Conservation (phyloP, 768 basidiomycete genomes). For the Naematelia aurantialba region DNA sequence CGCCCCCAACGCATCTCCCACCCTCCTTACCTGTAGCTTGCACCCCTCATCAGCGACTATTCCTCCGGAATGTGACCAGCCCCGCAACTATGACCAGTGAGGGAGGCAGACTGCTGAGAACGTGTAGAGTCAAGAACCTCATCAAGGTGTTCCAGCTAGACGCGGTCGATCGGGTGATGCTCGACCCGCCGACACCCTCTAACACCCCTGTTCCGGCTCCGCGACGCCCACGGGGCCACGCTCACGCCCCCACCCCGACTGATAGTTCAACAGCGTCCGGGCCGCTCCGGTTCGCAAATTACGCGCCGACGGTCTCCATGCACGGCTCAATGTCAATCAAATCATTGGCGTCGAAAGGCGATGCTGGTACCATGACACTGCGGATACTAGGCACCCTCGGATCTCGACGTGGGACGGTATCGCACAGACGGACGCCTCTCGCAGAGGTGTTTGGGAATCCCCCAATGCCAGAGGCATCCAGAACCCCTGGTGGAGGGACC, state of each 20-base stretch:
- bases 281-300: not conserved
- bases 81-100: no score
- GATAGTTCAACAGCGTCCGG: not conserved
- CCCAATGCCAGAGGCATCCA: no score
- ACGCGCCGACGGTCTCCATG: not conserved
- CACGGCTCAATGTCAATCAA: not conserved
- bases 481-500: no score
- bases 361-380: conserved; percentile 5
- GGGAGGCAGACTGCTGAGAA: no score
- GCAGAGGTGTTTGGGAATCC: not conserved
- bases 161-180: conserved; percentile 14
- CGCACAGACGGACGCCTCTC: conserved; percentile 7
- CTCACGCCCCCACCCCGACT: not conserved
- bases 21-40: no score
- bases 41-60: no score
- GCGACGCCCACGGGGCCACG: not conserved
- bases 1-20: no score
- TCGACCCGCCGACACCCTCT: not conserved
- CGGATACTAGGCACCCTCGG: conserved; percentile 11
- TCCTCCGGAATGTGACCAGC: no score
- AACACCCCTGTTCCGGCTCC: not conserved
- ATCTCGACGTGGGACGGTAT: conserved; percentile 8
- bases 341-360: conserved; percentile 8
- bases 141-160: conserved; percentile 24
- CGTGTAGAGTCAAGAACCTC: conserved; percentile 20